A percentile compares a stretch with the other conserved stretches of the same genome.
Conservation (phyloP, 2,329 filamentous ascomycete species). For the Phyllosticta citriasiana region DNA sequence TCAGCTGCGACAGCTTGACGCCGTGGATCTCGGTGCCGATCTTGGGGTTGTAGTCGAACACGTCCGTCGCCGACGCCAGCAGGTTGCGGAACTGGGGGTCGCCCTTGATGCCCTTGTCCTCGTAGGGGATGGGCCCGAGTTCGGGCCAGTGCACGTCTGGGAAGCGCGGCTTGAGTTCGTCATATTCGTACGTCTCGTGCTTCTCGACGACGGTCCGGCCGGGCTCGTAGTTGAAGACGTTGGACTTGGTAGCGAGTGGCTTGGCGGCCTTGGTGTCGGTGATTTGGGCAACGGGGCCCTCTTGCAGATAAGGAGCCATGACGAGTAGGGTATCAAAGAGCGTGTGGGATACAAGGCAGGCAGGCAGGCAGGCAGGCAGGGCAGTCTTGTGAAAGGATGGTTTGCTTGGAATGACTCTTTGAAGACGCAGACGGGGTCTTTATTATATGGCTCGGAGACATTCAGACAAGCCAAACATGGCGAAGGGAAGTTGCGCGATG, state of each 20-base stretch:
- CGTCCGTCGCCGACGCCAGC: constrained; percentile 40
- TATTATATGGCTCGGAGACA: background rate
- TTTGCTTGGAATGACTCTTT: background rate
- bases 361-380: no score
- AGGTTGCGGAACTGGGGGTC: constrained; percentile 45
- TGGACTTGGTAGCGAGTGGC: constrained; percentile 13
- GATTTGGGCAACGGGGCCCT: background rate
- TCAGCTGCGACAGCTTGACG: constrained; percentile 41
- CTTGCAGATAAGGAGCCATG: constrained; percentile 11
- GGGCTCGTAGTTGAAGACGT: constrained; percentile 34
- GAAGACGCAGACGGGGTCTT: background rate
- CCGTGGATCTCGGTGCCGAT: constrained; percentile 46
- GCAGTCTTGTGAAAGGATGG: background rate
- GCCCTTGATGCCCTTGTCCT: constrained; percentile 46
- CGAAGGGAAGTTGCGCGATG: constrained; percentile 8
- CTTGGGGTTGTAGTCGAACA: constrained; percentile 48
- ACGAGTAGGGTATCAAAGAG: background rate
- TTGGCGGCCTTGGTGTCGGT: constrained; percentile 2
- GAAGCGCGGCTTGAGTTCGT: constrained; percentile 44
- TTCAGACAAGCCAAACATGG: background rate
- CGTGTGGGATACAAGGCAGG: background rate
- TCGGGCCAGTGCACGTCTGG: constrained; percentile 44
- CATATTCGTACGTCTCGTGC: constrained; percentile 40
- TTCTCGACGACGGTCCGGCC: constrained; percentile 37
- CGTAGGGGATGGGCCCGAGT: constrained; percentile 38